Conservation (phyloP, 148 eudicot genomes). For the Nepenthes mirabilis region DNA sequence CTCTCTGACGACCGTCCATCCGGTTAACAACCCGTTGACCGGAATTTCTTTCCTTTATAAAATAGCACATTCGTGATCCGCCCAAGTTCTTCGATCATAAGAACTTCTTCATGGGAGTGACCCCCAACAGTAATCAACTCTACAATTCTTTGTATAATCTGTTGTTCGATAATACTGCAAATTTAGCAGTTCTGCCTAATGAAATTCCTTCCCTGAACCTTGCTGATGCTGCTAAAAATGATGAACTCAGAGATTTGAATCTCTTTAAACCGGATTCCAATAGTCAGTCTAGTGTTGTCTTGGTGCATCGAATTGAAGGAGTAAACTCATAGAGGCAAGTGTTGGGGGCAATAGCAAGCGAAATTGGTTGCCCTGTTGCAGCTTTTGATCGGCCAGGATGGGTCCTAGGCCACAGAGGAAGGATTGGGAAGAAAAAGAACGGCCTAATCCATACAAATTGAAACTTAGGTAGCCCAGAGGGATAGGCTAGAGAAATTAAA, state of each 20-base stretch:
- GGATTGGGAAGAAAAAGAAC: constrained; percentile 75
- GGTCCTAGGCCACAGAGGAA: constrained; percentile 63
- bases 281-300: constrained; percentile 57
- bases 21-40: no score
- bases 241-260: constrained; percentile 23
- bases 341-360: constrained; percentile 63
- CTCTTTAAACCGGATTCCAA: constrained; percentile 26
- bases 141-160: constrained; percentile 60
- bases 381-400: constrained; percentile 99
- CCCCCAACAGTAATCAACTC: constrained; percentile 58
- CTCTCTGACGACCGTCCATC: no score
- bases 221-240: constrained; percentile 37
- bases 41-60: no score
- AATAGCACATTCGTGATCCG: no score
- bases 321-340: constrained; percentile 98
- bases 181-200: constrained; percentile 36
- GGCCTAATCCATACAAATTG: constrained; percentile 90
- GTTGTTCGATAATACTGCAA: constrained; percentile 38
- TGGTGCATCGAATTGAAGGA: constrained; percentile 96
- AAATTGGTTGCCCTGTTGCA: constrained; percentile 63
- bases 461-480: constrained; percentile 96
- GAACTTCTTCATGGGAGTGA: no score
- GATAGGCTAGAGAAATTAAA: no score
- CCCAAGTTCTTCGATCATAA: no score
- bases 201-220: constrained; percentile 63